These are phyloP conservation scores for Xerocomus minutiporus DNA, from an alignment of 1,284 basidiomycete genomes.

Conservation along the genomic window DNA sequence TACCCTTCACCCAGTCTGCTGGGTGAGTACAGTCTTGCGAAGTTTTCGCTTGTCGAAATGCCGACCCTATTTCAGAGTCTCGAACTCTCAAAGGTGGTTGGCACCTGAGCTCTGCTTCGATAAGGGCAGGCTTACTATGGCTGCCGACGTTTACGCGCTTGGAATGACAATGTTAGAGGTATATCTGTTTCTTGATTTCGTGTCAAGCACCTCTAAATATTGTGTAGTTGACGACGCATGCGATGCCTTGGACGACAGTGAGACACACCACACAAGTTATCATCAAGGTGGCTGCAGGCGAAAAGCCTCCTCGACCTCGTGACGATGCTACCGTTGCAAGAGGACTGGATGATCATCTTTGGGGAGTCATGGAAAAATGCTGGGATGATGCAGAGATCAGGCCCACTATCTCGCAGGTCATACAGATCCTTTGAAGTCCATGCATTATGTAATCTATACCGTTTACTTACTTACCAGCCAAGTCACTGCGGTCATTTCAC, in stretches of 20 bases:
- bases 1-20: conserved; percentile 50
- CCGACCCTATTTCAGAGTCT: conserved; percentile 20
- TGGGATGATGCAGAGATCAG: conserved; percentile 39
- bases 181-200: background rate
- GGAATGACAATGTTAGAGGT: conserved; percentile 57
- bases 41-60: background rate
- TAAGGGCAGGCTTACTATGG: conserved; percentile 42
- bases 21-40: conserved; percentile 27
- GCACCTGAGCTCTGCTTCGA: conserved; percentile 54
- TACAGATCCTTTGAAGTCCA: conserved; percentile 20
- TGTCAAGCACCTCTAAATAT: background rate
- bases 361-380: conserved; percentile 42
- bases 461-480: too few relatives aligned
- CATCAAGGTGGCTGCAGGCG: conserved; percentile 39
- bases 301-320: conserved; percentile 40
- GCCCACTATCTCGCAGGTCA: conserved; percentile 41
- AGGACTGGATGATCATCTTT: conserved; percentile 46
- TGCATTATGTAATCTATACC: background rate
- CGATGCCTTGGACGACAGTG: conserved; percentile 44
- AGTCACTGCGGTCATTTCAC: background rate
- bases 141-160: conserved; percentile 51
- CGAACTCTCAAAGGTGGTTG: conserved; percentile 44
- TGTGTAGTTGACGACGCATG: conserved; percentile 46
- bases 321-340: conserved; percentile 34
- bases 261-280: conserved; percentile 49